Conservation (phyloP, 1,284 basidiomycete genomes). For the Takashimella koratensis region DNA sequence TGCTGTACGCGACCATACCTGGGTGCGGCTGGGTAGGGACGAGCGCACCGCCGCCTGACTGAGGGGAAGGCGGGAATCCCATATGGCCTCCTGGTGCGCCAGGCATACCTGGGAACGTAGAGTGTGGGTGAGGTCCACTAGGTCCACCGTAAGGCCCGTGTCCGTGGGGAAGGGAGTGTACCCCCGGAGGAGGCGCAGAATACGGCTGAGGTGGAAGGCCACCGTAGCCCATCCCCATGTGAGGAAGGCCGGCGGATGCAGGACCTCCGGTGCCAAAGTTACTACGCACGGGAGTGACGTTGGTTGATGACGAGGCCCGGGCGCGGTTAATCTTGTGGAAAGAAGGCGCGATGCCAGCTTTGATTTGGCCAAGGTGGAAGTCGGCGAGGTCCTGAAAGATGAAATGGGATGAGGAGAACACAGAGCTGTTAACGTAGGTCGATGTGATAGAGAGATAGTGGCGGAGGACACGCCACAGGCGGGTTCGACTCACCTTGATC, state of each 20-base stretch:
- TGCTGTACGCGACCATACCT: not conserved
- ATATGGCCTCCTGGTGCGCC: not conserved
- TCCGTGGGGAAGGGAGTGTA: not conserved
- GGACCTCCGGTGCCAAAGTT: not conserved
- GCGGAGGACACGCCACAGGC: no score
- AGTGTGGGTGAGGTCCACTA: not conserved
- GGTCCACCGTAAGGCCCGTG: not conserved
- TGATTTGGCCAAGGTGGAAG: not conserved
- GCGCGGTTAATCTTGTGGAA: not conserved
- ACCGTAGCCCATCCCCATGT: not conserved
- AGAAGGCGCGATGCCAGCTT: not conserved
- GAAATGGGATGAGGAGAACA: not conserved
- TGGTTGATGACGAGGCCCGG: not conserved
- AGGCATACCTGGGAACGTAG: not conserved
- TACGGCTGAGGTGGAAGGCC: not conserved
- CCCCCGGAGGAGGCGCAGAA: not conserved
- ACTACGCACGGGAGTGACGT: not conserved
- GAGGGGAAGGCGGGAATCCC: not conserved
- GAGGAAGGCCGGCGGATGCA: not conserved
- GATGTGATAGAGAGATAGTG: not conserved
- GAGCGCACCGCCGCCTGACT: not conserved
- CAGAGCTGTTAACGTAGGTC: not conserved
- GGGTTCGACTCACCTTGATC: conserved; percentile 54
- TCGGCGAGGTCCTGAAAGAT: not conserved
- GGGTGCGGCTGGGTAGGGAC: not conserved